Conservation (phyloP, 2,329 filamentous ascomycete species). For the Aspergillus oerlinghausenensis region DNA sequence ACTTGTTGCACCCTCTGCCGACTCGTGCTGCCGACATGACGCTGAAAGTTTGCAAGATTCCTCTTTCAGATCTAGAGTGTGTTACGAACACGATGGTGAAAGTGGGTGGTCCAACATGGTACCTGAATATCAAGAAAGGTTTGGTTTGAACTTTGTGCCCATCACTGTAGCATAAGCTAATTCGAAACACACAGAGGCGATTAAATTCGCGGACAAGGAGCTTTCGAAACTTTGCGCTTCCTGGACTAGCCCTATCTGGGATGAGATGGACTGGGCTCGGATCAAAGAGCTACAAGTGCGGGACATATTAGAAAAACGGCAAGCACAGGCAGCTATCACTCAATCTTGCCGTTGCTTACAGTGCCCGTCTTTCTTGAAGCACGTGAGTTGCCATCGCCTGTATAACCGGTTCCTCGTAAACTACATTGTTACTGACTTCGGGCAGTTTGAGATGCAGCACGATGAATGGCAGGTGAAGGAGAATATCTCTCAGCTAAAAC, state of each 20-base stretch:
- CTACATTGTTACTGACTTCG: conserved; percentile 16
- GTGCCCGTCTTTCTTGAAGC: conserved; percentile 79
- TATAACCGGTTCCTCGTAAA: background rate
- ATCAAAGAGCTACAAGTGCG: conserved; percentile 79
- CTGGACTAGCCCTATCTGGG: conserved; percentile 72
- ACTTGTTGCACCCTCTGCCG: conserved; percentile 63
- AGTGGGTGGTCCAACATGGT: conserved; percentile 45
- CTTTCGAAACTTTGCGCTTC: conserved; percentile 65
- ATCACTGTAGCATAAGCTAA: conserved; percentile 3
- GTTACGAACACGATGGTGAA: conserved; percentile 66
- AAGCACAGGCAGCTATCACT: conserved; percentile 59
- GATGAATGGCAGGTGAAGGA: conserved; percentile 96
- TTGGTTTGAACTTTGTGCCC: conserved; percentile 1
- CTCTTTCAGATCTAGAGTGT: conserved; percentile 75
- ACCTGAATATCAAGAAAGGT: conserved; percentile 49
- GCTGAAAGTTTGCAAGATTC: conserved; percentile 64
- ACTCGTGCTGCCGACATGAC: conserved; percentile 63
- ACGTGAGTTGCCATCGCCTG: conserved; percentile 56
- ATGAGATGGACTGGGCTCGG: conserved; percentile 75
- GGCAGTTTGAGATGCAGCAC: conserved; percentile 86
- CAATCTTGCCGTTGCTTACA: conserved; percentile 60
- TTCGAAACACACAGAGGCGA: conserved; percentile 40
- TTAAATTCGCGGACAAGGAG: conserved; percentile 61
- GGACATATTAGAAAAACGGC: conserved; percentile 70
- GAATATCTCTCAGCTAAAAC: conserved; percentile 80